These are phyloP conservation scores for Aplosporella prunicola DNA, from an alignment of 2,329 filamentous ascomycete species.

Conservation along the genomic window DNA sequence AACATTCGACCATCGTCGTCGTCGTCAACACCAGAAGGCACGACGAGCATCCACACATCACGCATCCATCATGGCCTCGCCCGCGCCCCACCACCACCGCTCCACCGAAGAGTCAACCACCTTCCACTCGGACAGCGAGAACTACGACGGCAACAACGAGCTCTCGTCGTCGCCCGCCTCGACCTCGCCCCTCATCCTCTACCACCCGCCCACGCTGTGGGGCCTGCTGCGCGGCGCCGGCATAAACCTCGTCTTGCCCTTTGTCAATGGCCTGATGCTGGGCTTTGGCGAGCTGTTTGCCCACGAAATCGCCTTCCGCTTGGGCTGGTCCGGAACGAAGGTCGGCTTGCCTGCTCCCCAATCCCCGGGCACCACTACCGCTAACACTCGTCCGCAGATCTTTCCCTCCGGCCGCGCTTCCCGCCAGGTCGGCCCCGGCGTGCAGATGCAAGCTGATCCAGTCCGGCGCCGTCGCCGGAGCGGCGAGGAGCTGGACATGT, in stretches of 20 bases:
- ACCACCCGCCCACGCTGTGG: constrained; percentile 82
- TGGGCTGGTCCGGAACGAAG: constrained; percentile 92
- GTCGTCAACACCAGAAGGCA: not conserved
- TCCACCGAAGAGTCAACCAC: constrained; percentile 60
- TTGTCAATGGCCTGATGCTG: constrained; percentile 96
- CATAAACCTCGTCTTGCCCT: constrained; percentile 91
- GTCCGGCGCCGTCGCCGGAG: constrained; percentile 44
- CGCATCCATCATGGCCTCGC: constrained; percentile 8
- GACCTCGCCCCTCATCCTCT: constrained; percentile 67
- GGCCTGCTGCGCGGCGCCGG: constrained; percentile 76
- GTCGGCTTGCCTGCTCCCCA: too few species aligned
- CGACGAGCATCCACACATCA: not conserved
- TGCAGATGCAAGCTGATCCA: constrained; percentile 66
- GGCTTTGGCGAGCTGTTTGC: constrained; percentile 96
- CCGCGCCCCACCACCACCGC: constrained; percentile 1
- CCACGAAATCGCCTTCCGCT: constrained; percentile 84
- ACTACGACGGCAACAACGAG: constrained; percentile 57
- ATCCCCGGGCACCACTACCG: too few species aligned
- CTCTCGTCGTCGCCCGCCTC: constrained; percentile 51
- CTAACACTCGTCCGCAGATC: constrained; percentile 38
- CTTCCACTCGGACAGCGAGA: constrained; percentile 74
- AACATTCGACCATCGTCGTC: not conserved
- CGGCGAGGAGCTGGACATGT: constrained; percentile 51
- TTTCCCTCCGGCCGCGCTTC: constrained; percentile 50
- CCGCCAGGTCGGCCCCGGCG: constrained; percentile 66